phyloP scores from a whole-genome alignment of 805 yeast genomes.

The Wickerhamiella vanderwaltii region DNA sequence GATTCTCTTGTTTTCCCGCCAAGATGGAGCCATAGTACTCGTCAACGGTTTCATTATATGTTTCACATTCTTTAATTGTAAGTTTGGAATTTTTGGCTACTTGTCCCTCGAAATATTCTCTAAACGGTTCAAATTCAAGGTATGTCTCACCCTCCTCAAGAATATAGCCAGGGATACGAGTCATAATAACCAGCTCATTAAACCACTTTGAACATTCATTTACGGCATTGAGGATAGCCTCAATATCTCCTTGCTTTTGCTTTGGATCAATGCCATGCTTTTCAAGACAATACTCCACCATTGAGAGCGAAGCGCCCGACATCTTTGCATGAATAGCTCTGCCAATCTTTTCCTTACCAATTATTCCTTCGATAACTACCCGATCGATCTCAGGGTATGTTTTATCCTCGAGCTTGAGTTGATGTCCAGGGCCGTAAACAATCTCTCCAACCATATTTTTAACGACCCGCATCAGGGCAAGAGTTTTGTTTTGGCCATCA shows the following conservation, averaged over 20 bases:
- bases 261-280: conserved; percentile 38
- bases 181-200: conserved; percentile 11
- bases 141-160: conserved; percentile 16
- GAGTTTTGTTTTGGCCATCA: conserved; percentile 53
- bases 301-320: conserved; percentile 66
- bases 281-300: conserved; percentile 49
- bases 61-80: conserved; percentile 31
- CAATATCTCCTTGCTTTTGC: conserved; percentile 25
- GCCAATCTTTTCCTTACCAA: conserved; percentile 33
- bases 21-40: conserved; percentile 74
- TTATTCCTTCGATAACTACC: conserved; percentile 22
- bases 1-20: conserved; percentile 61
- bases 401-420: conserved; percentile 19
- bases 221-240: conserved; percentile 19
- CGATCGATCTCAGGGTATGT: conserved; percentile 43
- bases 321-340: conserved; percentile 56
- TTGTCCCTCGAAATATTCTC: conserved; percentile 29
- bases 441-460: conserved; percentile 23
- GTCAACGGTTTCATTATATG: conserved; percentile 77
- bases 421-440: conserved; percentile 60
- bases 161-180: conserved; percentile 15
- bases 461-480: conserved; percentile 68
- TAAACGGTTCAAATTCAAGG: conserved; percentile 23
- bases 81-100: conserved; percentile 28
- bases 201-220: conserved; percentile 27